A percentile compares a stretch with the other conserved stretches of the same genome.
Evolutionary conservation across 257 asterid species (phyloP).

Genomic region (Cordia subcordata): DNA sequence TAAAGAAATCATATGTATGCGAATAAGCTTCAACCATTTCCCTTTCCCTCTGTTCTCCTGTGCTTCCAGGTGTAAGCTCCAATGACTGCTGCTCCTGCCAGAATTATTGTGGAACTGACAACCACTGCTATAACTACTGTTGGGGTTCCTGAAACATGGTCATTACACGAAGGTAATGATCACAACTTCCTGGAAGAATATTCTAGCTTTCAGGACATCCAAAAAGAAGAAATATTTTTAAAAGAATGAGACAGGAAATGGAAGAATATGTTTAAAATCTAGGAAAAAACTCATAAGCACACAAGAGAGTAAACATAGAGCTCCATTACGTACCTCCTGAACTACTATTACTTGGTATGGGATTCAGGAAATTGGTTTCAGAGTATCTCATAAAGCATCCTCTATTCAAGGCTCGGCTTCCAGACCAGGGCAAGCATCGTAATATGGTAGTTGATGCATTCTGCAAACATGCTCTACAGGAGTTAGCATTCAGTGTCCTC

Average conservation of each 20-base stretch:
- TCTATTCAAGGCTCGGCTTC: slow-evolving; percentile 17
- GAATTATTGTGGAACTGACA: neutral
- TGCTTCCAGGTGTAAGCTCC: slow-evolving; percentile 3
- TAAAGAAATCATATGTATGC: neutral
- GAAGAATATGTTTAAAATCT: too few species aligned
- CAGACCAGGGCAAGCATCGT: slow-evolving; percentile 19
- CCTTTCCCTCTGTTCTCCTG: slow-evolving; percentile 2
- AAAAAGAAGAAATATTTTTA: neutral
- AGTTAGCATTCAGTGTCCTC: slow-evolving; percentile 9
- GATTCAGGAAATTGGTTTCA: slow-evolving; percentile 14
- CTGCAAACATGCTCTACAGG: slow-evolving; percentile 7
- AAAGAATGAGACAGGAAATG: neutral
- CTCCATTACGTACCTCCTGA: slow-evolving; percentile 1
- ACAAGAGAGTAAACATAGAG: neutral
- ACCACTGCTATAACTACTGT: neutral
- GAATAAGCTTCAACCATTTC: slow-evolving; percentile 3
- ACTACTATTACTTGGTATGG: slow-evolving; percentile 1
- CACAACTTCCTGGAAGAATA: too few species aligned
- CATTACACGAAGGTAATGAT: too few species aligned
- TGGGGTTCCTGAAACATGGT: neutral
- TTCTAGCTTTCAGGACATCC: neutral
- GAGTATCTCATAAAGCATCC: slow-evolving; percentile 29
- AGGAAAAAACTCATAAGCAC: too few species aligned
- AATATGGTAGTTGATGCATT: slow-evolving; percentile 11
- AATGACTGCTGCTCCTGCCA: slow-evolving; percentile 3